Evolutionary conservation across 1,284 basidiomycete species (phyloP), one percentile per base, ranked within the genome.

Genomic region (Ustilago xerochloae): DNA sequence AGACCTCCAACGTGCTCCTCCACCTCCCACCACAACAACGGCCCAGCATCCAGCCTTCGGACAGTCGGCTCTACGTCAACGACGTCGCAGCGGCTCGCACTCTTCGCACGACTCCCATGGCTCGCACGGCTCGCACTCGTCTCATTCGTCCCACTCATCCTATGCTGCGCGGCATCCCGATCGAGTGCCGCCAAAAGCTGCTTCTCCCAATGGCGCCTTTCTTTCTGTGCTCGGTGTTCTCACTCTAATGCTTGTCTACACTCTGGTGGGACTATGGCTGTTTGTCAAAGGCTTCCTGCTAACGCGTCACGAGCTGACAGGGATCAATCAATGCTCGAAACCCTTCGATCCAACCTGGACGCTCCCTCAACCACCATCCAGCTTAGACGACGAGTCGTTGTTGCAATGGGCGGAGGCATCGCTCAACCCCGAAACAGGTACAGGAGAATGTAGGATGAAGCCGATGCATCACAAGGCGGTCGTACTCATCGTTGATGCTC

Each of bases 401-500:
- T 35, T 66, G 3, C 54, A 59, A 1, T 84, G 82, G 82, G 54
- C 76, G 3, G 43, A 57, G 2, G 30, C 38, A 0, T 47, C 32
- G 16, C 46, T 81, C 6, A 45, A 68, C 24, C 57, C 73, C 5
- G 9, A 28, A 6, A 32, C 39, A 15, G 72, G 66, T 0, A 1
- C 33, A 12, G 74, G 66, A 10, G 82, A 83, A 41, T 83, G 81
- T 58, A 71, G 69, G 26, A 48, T 84, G 10, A 67, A 75, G 0
- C 54, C 76, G 20, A 75, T 65, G 10, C 79, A 78, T 26, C 48
- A 26, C 7, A 77, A 92, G 74, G 91, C 92, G 8, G 88, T 99
- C 32, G 71, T 98, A 30, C 87, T 98, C 77, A 89, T 98, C 63
- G 92, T 99, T 72, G 97, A 99, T 84, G 90, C 97, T 0, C 88